These are phyloP conservation scores for Letharia lupina DNA, from an alignment of 495 filamentous ascomycete genomes.

Conservation along the genomic window DNA sequence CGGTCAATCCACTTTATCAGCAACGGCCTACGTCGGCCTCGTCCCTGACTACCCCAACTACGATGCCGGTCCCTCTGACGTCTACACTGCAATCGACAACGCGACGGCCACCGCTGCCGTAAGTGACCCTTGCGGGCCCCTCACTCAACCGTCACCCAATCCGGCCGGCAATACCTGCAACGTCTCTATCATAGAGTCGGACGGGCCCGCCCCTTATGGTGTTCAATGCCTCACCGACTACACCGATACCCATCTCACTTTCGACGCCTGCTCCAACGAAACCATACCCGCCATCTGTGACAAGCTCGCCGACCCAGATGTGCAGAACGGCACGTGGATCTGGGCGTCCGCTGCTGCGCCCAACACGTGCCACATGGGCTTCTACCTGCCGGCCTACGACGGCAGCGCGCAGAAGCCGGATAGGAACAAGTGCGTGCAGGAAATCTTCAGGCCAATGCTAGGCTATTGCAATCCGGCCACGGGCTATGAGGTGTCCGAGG, in stretches of 20 bases:
- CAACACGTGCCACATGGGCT: background rate
- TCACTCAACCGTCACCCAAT: background rate
- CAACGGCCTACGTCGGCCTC: slow-evolving; percentile 2
- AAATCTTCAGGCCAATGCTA: background rate
- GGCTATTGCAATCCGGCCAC: slow-evolving; percentile 1
- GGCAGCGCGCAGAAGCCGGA: background rate
- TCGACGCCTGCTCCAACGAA: background rate
- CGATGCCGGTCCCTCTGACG: background rate
- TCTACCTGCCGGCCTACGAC: background rate
- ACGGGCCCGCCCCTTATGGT: background rate
- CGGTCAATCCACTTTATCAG: background rate
- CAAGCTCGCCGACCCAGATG: background rate
- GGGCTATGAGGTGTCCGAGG: background rate
- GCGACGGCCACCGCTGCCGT: background rate
- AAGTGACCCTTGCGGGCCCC: background rate
- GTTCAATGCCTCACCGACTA: slow-evolving; percentile 1
- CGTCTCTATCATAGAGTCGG: background rate
- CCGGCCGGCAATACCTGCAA: background rate
- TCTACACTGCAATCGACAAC: background rate
- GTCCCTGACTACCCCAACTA: background rate
- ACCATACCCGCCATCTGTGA: background rate
- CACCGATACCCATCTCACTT: background rate
- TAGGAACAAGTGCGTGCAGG: background rate
- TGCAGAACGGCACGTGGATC: background rate
- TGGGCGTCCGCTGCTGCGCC: background rate